Base-by-base conservation (phyloP, 2,329 filamentous ascomycete species). In the Fulvia fulva region DNA sequence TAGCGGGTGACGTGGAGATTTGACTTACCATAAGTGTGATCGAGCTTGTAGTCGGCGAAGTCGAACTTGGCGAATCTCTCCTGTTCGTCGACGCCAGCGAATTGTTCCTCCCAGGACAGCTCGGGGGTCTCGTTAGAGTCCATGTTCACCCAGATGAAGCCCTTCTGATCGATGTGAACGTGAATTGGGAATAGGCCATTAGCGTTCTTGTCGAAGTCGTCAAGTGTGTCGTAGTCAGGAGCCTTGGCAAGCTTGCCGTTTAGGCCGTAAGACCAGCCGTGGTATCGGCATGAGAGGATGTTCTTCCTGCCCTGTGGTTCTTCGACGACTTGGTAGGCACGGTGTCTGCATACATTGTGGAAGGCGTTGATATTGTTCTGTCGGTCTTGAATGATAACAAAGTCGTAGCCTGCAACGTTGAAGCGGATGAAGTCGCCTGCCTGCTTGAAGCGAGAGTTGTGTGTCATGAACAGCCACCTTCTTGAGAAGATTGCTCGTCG, bases 251-350 rank as follows among this genome's bases (percentile, higher is more conserved):
- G 74, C 41, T 80, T 79, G 9, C 83, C 83, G 23, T 74, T 76
- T 1, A 83, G 73, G 49, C 82, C 80, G 59, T 85, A 86, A 1
- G 81, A 82, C 83, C 83, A 86, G 23, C 83, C 83, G 64, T 86
- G 83, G 63, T 86, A 86, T 55, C 80, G 79, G 73, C 83, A 86
- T 0, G 79, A 75, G 21, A 86, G 76, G 19, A 85, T 77, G 60
- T 72, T 76, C 51, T 77, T 78, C 45, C 77, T 77, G 3, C 83
- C 83, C 11, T 75, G 70, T 25, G 23, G 11, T 1, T 80, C 75
- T 50, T 78, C 77, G 5, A 83, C 80, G 6, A 86, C 78, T 0
- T 81, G 80, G 65, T 82, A 86, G 25, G 83, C 83, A 1, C 83
- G 76, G 68, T 86, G 84, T 3, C 63, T 55, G 44, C 63, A 65